Conservation (phyloP, 2,329 filamentous ascomycete genomes). For the Aspergillus persii region DNA sequence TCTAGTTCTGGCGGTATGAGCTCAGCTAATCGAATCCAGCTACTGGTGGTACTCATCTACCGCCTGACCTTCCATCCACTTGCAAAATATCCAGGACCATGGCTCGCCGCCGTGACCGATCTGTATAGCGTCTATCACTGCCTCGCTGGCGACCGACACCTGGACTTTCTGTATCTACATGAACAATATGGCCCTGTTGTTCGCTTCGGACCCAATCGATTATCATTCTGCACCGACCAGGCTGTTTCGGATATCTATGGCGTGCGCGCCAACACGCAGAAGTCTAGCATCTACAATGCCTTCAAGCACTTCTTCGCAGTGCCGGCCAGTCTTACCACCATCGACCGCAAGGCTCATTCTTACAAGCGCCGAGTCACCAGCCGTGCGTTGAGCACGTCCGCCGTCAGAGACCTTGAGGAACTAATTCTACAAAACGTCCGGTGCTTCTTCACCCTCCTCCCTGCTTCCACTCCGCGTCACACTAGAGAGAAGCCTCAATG, state of each 20-base stretch:
- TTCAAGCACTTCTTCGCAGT: background rate
- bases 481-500: background rate
- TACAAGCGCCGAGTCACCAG: background rate
- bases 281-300: background rate
- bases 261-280: background rate
- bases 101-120: slow-evolving; percentile 27
- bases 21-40: background rate
- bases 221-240: background rate
- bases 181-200: slow-evolving; percentile 5
- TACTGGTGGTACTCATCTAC: background rate
- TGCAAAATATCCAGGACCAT: slow-evolving; percentile 35
- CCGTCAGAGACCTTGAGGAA: background rate
- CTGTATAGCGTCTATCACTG: background rate
- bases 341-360: background rate
- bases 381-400: background rate
- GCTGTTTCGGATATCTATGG: background rate
- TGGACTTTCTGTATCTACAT: slow-evolving; percentile 21
- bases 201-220: background rate
- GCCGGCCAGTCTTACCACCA: background rate
- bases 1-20: background rate
- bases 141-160: slow-evolving; percentile 30
- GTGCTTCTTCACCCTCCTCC: background rate
- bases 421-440: background rate
- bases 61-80: slow-evolving; percentile 34
- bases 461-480: background rate